A percentile compares a stretch with the other conserved stretches of the same genome.
Conservation (phyloP, 1,284 basidiomycete genomes). For the Papiliotrema terrestris region DNA sequence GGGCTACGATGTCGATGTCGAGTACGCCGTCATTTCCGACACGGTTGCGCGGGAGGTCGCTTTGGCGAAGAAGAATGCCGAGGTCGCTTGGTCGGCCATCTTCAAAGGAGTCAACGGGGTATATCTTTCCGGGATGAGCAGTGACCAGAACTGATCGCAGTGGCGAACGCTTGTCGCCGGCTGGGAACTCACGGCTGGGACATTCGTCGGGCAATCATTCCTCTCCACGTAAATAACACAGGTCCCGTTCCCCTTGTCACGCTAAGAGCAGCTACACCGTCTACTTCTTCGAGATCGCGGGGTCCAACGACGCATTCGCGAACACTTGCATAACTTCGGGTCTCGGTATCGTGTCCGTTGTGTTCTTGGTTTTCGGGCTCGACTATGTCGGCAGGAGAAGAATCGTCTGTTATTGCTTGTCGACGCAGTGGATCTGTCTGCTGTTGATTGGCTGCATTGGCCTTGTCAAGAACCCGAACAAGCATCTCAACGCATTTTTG, state of each 20-base stretch:
- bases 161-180: neutral
- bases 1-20: slow-evolving; percentile 29
- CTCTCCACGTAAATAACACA: no score
- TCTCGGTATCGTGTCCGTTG: neutral
- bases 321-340: slow-evolving; percentile 13
- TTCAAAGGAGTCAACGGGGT: no score
- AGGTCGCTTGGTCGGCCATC: slow-evolving; percentile 5
- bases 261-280: slow-evolving; percentile 12
- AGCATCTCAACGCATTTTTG: no score
- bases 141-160: neutral
- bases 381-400: slow-evolving; percentile 24
- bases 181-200: neutral
- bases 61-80: slow-evolving; percentile 1
- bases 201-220: slow-evolving; percentile 6
- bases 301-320: neutral
- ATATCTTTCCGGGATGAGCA: no score
- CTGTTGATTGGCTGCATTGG: no score
- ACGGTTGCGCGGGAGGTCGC: neutral
- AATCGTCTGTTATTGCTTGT: neutral
- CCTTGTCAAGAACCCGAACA: no score
- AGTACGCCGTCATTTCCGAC: slow-evolving; percentile 14
- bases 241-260: no score
- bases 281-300: neutral
- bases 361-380: slow-evolving; percentile 10
- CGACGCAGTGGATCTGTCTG: no score